phyloP scores from a whole-genome alignment of 345 rosid genomes.

The Odontarrhena argentea region DNA sequence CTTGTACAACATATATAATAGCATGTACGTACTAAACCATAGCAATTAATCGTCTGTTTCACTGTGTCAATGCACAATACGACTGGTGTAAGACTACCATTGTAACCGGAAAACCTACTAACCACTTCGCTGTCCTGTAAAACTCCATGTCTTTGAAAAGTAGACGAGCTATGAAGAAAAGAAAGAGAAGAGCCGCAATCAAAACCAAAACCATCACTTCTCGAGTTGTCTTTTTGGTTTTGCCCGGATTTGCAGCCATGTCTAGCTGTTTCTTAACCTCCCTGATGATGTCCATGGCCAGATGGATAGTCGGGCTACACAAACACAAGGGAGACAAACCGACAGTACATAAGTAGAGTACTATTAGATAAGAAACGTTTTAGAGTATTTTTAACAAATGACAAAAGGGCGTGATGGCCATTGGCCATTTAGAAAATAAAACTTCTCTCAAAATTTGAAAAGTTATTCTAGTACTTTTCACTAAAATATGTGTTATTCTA shows the following conservation, averaged over 20 bases:
- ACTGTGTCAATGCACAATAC: conserved; percentile 4
- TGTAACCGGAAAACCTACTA: conserved; percentile 28
- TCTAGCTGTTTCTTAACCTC: conserved; percentile 18
- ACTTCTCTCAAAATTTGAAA: no score
- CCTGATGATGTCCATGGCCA: not conserved
- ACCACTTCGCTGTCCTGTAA: conserved; percentile 26
- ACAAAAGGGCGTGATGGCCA: no score
- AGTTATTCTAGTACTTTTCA: no score
- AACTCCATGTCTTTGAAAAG: conserved; percentile 13
- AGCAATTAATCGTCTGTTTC: conserved; percentile 2
- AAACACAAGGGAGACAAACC: conserved; percentile 10
- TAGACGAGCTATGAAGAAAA: conserved; percentile 21
- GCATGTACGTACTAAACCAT: not conserved
- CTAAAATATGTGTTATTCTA: no score
- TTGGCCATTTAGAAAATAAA: no score
- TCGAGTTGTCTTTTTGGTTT: not conserved
- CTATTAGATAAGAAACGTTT: not conserved
- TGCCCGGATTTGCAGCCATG: not conserved
- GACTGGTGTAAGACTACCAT: conserved; percentile 16
- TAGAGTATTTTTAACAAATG: not conserved
- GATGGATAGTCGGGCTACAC: conserved; percentile 12
- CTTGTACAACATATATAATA: conserved; percentile 1
- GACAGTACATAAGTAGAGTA: not conserved
- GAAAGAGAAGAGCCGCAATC: conserved; percentile 23
- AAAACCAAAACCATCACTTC: conserved; percentile 24